Evolutionary conservation across 768 basidiomycete genomes (phyloP).

Genomic region (Candolleomyces efflorescens): DNA sequence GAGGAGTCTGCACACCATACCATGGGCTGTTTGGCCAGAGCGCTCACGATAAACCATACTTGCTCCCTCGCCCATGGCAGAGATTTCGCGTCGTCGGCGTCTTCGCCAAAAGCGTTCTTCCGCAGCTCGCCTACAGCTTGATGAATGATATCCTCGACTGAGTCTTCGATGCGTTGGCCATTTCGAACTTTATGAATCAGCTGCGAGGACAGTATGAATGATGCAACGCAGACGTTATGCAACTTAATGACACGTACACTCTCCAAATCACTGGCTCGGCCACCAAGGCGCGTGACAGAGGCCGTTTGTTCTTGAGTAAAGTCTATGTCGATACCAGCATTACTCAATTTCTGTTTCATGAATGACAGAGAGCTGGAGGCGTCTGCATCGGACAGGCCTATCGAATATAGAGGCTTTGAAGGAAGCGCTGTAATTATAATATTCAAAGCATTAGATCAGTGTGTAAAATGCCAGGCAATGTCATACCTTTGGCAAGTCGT

Average conservation of each 20-base stretch:
- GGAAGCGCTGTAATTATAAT: conserved; percentile 56
- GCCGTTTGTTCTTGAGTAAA: conserved; percentile 53
- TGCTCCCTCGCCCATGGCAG: conserved; percentile 85
- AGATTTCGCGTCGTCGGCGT: conserved; percentile 79
- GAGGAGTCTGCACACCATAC: conserved; percentile 30
- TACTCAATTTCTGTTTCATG: conserved; percentile 72
- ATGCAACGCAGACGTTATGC: neutral
- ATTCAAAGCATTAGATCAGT: neutral
- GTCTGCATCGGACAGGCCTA: conserved; percentile 86
- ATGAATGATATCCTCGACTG: conserved; percentile 85
- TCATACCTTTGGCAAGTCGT: conserved; percentile 70
- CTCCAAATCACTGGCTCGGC: conserved; percentile 86
- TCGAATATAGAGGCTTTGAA: conserved; percentile 73
- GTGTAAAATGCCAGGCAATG: neutral
- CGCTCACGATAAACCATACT: conserved; percentile 79
- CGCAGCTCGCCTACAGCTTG: conserved; percentile 78
- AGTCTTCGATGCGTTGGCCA: conserved; percentile 68
- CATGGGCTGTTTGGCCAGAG: conserved; percentile 64
- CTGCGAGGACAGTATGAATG: conserved; percentile 32
- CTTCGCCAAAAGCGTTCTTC: conserved; percentile 93
- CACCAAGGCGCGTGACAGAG: conserved; percentile 76
- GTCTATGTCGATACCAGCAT: conserved; percentile 46
- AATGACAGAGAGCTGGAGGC: conserved; percentile 72
- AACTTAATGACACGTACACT: conserved; percentile 51
- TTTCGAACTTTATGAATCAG: conserved; percentile 81